Percentiles rank a stretch among this genome's conserved stretches.
Conservation (phyloP, 108 stramenopile species). For the Parietichytrium sp. region DNA sequence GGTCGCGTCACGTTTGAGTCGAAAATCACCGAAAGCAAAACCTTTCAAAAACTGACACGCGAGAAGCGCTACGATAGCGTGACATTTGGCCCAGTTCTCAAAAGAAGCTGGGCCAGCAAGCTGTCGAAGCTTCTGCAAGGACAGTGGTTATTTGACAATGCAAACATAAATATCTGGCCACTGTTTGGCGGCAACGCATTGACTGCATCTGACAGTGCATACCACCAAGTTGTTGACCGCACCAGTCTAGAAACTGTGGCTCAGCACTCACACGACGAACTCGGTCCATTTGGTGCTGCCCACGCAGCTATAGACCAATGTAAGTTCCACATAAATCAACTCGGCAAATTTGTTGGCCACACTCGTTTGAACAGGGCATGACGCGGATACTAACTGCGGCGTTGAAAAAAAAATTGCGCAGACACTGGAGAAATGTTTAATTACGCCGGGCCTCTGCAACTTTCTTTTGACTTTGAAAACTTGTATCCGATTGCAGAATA, state of each 20-base stretch:
- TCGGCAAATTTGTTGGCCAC: too few species aligned
- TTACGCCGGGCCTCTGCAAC: background rate
- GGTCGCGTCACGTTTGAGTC: background rate
- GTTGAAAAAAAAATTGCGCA: too few species aligned
- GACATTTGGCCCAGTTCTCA: background rate
- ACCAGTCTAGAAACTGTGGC: background rate
- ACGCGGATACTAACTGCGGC: too few species aligned
- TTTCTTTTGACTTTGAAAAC: background rate
- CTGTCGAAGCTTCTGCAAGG: too few species aligned
- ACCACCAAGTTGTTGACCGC: background rate
- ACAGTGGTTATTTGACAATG: too few species aligned
- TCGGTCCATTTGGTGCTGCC: background rate
- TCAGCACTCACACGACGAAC: background rate
- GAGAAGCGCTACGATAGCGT: background rate
- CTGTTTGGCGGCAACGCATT: background rate
- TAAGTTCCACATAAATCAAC: too few species aligned
- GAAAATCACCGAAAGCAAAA: background rate
- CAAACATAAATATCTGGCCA: too few species aligned
- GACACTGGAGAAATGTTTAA: background rate
- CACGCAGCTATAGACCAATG: constrained; percentile 16
- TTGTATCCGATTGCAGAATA: background rate
- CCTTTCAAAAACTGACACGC: background rate
- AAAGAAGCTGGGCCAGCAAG: too few species aligned
- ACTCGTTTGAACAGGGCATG: too few species aligned
- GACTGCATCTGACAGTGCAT: background rate